Percentiles rank a stretch among this genome's conserved stretches.
Evolutionary conservation across 805 yeast genomes (phyloP).

Genomic region (Wickerhamiella musiphila): DNA sequence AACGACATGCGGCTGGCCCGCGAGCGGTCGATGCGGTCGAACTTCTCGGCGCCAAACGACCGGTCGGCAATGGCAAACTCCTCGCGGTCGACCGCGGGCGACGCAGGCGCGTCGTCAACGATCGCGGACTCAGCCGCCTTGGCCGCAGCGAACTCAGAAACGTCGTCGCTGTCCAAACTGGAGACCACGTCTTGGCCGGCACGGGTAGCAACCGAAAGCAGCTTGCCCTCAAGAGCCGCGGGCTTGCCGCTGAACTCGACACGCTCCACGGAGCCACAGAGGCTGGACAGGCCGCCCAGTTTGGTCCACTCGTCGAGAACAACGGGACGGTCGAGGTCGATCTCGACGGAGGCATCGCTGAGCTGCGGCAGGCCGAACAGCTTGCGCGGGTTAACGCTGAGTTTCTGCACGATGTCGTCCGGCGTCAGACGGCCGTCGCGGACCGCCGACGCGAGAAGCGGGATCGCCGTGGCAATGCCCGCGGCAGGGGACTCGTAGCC

Average conservation of each 20-base stretch:
- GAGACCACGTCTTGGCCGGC: constrained; percentile 41
- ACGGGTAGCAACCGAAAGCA: constrained; percentile 27
- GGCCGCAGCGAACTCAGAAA: constrained; percentile 8
- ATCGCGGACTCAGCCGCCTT: constrained; percentile 5
- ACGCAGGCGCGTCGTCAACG: not conserved
- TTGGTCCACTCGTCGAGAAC: constrained; percentile 27
- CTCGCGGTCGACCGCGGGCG: not conserved
- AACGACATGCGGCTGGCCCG: constrained; percentile 14
- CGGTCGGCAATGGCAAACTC: constrained; percentile 15
- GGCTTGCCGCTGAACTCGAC: constrained; percentile 66
- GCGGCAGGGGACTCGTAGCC: constrained; percentile 43
- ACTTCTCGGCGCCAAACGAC: constrained; percentile 23
- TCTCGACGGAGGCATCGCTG: constrained; percentile 52
- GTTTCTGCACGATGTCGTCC: constrained; percentile 50
- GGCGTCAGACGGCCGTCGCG: constrained; percentile 52
- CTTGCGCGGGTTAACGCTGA: constrained; percentile 65
- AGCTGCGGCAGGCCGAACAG: constrained; percentile 75
- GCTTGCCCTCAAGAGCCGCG: constrained; percentile 66
- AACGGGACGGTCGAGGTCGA: constrained; percentile 58
- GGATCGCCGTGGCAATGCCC: constrained; percentile 67
- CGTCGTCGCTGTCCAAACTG: constrained; percentile 21
- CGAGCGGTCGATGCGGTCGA: too few species aligned
- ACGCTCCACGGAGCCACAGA: constrained; percentile 77
- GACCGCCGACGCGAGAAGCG: constrained; percentile 68
- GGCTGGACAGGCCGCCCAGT: constrained; percentile 31